Evolutionary conservation across 2,329 filamentous ascomycete species (phyloP).

Genomic region (Talaromyces funiculosus): DNA sequence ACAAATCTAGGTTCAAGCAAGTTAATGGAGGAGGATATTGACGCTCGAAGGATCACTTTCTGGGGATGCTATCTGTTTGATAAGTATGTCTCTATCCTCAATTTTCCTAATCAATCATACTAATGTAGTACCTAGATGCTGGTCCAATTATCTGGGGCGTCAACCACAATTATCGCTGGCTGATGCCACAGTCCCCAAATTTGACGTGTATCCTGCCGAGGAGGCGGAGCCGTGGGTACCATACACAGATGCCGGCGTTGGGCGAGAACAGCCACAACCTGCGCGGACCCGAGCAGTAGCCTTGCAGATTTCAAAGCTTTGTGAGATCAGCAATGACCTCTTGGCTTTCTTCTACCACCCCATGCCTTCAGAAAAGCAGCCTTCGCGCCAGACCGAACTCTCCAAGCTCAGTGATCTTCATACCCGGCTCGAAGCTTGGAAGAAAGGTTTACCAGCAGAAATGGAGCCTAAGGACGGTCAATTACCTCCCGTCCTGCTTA

Average conservation of each 20-base stretch:
- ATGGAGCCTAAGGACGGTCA: constrained; percentile 86
- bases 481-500: constrained; percentile 71
- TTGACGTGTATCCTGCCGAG: constrained; percentile 84
- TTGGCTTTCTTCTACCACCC: constrained; percentile 90
- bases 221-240: constrained; percentile 82
- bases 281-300: constrained; percentile 76
- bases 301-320: constrained; percentile 73
- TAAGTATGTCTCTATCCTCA: constrained; percentile 50
- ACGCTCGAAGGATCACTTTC: constrained; percentile 85
- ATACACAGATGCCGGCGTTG: constrained; percentile 77
- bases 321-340: constrained; percentile 89
- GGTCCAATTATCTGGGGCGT: constrained; percentile 93
- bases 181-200: constrained; percentile 77
- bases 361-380: constrained; percentile 52
- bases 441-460: constrained; percentile 73
- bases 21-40: constrained; percentile 75
- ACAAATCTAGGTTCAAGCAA: constrained; percentile 57
- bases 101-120: not conserved
- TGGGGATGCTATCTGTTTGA: constrained; percentile 99
- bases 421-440: constrained; percentile 84
- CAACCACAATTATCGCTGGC: constrained; percentile 77
- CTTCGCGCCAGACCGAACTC: constrained; percentile 74
- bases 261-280: constrained; percentile 67
- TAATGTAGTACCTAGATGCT: constrained; percentile 52
- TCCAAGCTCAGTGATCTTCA: constrained; percentile 92